phyloP scores from a whole-genome alignment of 2,329 filamentous ascomycete genomes.

The Colletotrichum filicis region DNA sequence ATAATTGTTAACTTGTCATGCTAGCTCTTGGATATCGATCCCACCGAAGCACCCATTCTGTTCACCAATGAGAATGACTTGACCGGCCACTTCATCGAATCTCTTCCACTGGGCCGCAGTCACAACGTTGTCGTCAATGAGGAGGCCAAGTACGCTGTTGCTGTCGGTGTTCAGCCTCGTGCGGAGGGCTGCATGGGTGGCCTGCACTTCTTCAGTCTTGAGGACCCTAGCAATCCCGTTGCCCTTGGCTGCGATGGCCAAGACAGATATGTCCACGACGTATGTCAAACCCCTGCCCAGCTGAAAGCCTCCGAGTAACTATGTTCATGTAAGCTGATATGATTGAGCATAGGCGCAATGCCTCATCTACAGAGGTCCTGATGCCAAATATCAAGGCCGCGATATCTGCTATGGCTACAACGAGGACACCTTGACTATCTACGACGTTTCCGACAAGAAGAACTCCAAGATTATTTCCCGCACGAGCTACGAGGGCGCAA shows the following conservation, averaged over 20 bases:
- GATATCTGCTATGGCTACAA: slow-evolving; percentile 67
- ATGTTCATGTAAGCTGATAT: neutral
- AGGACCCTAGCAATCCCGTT: slow-evolving; percentile 60
- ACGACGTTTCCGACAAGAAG: slow-evolving; percentile 62
- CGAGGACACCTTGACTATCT: slow-evolving; percentile 62
- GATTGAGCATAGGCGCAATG: slow-evolving; percentile 60
- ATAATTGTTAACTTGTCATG: neutral
- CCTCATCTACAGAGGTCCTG: slow-evolving; percentile 61
- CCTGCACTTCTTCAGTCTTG: slow-evolving; percentile 65
- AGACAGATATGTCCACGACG: slow-evolving; percentile 67
- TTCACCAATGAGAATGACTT: slow-evolving; percentile 44
- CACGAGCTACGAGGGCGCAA: slow-evolving; percentile 66
- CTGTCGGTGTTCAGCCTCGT: slow-evolving; percentile 50
- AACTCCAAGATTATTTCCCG: slow-evolving; percentile 59
- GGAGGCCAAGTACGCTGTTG: slow-evolving; percentile 56
- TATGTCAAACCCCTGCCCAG: neutral
- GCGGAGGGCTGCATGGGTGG: slow-evolving; percentile 54
- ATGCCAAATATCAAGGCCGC: slow-evolving; percentile 53
- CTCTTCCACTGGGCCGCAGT: slow-evolving; percentile 50
- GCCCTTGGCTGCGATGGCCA: slow-evolving; percentile 60
- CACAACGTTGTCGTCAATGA: slow-evolving; percentile 63
- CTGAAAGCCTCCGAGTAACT: neutral
- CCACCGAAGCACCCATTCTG: slow-evolving; percentile 43
- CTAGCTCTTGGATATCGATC: slow-evolving; percentile 52
- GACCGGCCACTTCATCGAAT: slow-evolving; percentile 41